Base-by-base conservation (phyloP, 179 eudicot species). In the Gypsophila paniculata region DNA sequence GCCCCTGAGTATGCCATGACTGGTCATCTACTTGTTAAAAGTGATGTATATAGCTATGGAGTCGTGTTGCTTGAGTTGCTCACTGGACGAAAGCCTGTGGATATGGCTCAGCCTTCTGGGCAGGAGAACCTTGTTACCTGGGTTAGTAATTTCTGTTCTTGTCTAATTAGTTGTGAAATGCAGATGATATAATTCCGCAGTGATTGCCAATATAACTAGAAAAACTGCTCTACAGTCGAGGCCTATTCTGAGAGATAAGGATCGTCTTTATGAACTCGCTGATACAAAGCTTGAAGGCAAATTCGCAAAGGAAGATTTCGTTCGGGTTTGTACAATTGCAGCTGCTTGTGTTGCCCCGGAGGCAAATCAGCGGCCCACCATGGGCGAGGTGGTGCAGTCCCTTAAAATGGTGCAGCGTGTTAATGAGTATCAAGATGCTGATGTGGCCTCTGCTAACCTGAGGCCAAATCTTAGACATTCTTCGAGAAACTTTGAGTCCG, bases 1-100 rank as follows among this genome's bases (percentile, higher is more conserved):
- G 98, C 98, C 23, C 98, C 98, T 4, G 98, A 91, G 75, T 93
- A 93, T 86, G 98, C 98, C 60, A 93, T 93, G 98, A 93, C 98
- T 34, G 98, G 98, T 60, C 98, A 93, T 84, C 83, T 93, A 51
- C 86, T 93, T n/a, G 98, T 93, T 69, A 93, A 93, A 81, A 93
- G 98, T 82, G 98, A 93, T 75, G 98, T 93, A 60, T 93, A 93
- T 78, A 93, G 98, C 81, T 93, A 91, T 74, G 98, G 97, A 55
- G 98, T 93, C 82, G 98, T 93, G 72, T 85, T 93, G 39, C 89
- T 93, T 17, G 98, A 93, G 83, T 80, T 93, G 84, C 81, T 93
- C 80, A 93, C 96, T 0, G 98, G 98, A 77, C 87, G 91, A 85
- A 91, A 83, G 83, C 98, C 98, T 22, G 98, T 93, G 42, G 98